A percentile compares a stretch with the other conserved stretches of the same genome.
Evolutionary conservation across 345 rosid species (phyloP).

Genomic region (Ailanthus altissimus): DNA sequence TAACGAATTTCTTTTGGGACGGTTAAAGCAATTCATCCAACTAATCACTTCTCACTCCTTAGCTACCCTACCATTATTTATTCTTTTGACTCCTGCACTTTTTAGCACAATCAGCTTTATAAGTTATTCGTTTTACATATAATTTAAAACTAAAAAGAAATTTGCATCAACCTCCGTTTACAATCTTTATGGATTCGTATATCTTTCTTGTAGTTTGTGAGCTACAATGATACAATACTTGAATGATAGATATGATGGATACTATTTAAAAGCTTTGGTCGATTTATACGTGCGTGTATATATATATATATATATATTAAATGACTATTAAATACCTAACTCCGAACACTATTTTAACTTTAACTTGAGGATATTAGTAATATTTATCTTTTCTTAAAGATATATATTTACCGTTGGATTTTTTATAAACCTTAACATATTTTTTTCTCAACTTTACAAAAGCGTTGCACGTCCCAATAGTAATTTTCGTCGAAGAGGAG

Average conservation of each 20-base stretch:
- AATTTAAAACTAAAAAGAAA: not conserved
- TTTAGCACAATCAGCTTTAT: not conserved
- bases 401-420: no score
- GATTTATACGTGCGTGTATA: no score
- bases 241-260: not conserved
- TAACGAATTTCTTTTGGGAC: slow-evolving; percentile 41
- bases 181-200: not conserved
- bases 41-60: not conserved
- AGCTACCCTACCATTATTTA: not conserved
- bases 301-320: no score
- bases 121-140: not conserved
- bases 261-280: no score
- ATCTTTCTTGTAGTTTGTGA: not conserved
- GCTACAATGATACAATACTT: not conserved
- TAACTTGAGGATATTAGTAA: no score
- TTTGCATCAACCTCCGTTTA: not conserved
- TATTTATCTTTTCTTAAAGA: no score
- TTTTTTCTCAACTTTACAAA: no score
- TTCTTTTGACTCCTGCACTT: slow-evolving; percentile 2
- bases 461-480: no score
- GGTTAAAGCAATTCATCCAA: slow-evolving; percentile 25
- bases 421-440: no score
- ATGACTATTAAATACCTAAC: no score
- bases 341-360: no score
- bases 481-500: no score